These are phyloP conservation scores for Cicer bijugum DNA, from an alignment of 306 rosid genomes.

Conservation along the genomic window DNA sequence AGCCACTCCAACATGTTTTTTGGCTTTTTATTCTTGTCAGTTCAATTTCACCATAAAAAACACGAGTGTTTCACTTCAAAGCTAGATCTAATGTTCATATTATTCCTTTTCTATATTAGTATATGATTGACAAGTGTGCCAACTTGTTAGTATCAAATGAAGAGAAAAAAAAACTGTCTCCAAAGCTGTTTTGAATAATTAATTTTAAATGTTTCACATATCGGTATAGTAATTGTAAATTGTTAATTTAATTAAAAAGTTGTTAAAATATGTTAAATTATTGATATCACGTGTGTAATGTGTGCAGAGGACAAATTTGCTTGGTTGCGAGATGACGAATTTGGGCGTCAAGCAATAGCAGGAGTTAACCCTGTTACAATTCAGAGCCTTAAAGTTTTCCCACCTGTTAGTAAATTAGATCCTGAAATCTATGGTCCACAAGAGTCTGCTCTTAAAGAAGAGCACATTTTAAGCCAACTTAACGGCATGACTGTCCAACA, in stretches of 20 bases:
- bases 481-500: slow-evolving; percentile 90
- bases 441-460: slow-evolving; percentile 86
- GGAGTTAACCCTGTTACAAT: slow-evolving; percentile 87
- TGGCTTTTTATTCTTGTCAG: slow-evolving; percentile 37
- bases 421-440: slow-evolving; percentile 69
- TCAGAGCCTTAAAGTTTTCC: slow-evolving; percentile 75
- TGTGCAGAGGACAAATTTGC: slow-evolving; percentile 87
- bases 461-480: slow-evolving; percentile 72
- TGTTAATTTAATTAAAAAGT: not conserved
- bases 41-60: slow-evolving; percentile 14
- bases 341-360: slow-evolving; percentile 87
- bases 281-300: slow-evolving; percentile 1
- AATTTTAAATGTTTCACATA: slow-evolving; percentile 44
- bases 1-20: slow-evolving; percentile 17
- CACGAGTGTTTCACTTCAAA: not conserved
- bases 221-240: slow-evolving; percentile 20
- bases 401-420: slow-evolving; percentile 89
- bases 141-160: slow-evolving; percentile 10
- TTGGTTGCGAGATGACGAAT: slow-evolving; percentile 96
- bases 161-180: not conserved
- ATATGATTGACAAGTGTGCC: not conserved
- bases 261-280: not conserved
- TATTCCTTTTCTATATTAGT: not conserved
- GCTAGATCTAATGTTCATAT: not conserved
- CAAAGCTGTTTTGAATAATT: slow-evolving; percentile 1